Percentiles rank a stretch among this genome's conserved stretches.
Conservation (phyloP, 1,284 basidiomycete genomes). For the Fistulinella staudtii region DNA sequence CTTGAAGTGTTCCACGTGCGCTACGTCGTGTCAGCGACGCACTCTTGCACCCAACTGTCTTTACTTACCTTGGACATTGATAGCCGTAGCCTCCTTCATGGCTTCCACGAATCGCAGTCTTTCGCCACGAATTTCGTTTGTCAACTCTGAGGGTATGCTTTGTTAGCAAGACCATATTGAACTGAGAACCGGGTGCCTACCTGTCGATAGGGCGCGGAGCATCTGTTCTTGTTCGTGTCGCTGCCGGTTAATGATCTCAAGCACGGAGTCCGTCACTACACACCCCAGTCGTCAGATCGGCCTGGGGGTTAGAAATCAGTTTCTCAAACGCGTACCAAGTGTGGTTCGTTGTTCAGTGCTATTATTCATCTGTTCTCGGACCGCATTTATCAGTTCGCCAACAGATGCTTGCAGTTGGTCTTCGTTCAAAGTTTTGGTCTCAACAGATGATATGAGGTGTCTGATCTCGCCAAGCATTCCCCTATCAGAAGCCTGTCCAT, state of each 20-base stretch:
- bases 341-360: conserved; percentile 22
- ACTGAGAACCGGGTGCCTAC: conserved; percentile 35
- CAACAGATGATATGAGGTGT: conserved; percentile 22
- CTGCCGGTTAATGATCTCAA: conserved; percentile 61
- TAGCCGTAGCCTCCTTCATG: conserved; percentile 85
- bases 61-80: conserved; percentile 78
- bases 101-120: conserved; percentile 82
- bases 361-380: conserved; percentile 29
- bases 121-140: conserved; percentile 79
- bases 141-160: conserved; percentile 52
- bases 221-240: conserved; percentile 66
- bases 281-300: conserved; percentile 1
- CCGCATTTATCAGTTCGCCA: conserved; percentile 21
- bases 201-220: conserved; percentile 58
- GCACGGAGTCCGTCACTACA: conserved; percentile 55
- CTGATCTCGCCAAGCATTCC: conserved; percentile 27
- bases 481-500: conserved; percentile 2
- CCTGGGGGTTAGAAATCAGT: not conserved
- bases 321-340: conserved; percentile 24
- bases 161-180: not conserved
- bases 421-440: conserved; percentile 19
- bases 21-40: conserved; percentile 36
- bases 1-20: conserved; percentile 82
- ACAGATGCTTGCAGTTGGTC: conserved; percentile 23
- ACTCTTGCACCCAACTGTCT: conserved; percentile 12